Evolutionary conservation across 2,329 filamentous ascomycete genomes (phyloP), one percentile per base, ranked within the genome.

Genomic region (Pseudofabraea citricarpa): DNA sequence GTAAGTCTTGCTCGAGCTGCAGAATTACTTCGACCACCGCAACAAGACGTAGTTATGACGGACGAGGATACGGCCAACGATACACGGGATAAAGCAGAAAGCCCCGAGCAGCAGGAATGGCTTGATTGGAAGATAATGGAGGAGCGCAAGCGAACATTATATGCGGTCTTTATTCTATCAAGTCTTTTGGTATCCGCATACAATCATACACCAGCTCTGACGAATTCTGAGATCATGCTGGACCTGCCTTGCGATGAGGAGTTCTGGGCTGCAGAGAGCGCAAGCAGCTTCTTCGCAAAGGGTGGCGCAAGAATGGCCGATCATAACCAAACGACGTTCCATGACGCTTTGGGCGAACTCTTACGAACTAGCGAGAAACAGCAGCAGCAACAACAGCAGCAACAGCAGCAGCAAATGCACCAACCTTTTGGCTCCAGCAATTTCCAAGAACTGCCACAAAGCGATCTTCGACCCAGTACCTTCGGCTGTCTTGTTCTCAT

Each of bases 191-290:
- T 95, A 13, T 89, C 88, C 3, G 88, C 90, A 3, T 96, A 96
- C 69, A 96, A 96, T 62, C 89, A 95, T 61, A 80, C 87, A 1
- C 93, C 91, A 6, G 85, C 88, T 1, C 74, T 98, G 56, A 90
- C 91, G 35, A 97, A 97, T 62, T 96, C 91, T 0, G 91, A 98
- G 63, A 90, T 97, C 41, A 75, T 83, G 42, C 75, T 96, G 20
- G 87, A 95, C 57, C 72, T 97, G 15, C 93, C 93, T 3, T 96
- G 90, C 54, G 90, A 95, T 59, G 93, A 98, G 63, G 86, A 94
- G 46, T 81, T 95, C 38, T 97, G 90, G 74, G 76, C 83, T 6
- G 90, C 89, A 1, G 85, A 94, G 50, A 89, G 78, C 27, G 82
- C 87, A n/a, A 77, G 84, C n/a, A 78, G 78, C 7, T 98, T 95